Evolutionary conservation across 495 filamentous ascomycete species (phyloP).

Genomic region (Letharia lupina): DNA sequence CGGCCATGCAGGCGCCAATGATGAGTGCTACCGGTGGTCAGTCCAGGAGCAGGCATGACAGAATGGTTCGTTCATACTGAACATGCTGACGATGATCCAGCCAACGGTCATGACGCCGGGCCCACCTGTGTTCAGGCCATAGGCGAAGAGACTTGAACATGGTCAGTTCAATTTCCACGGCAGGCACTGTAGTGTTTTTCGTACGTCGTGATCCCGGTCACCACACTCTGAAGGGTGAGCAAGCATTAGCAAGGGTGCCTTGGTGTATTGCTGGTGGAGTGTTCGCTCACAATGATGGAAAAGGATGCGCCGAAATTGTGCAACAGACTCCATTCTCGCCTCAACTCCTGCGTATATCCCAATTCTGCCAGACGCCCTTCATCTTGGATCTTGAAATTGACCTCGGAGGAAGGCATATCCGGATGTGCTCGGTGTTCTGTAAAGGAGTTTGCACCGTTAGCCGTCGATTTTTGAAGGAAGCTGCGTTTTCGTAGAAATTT

Average conservation of each 20-base stretch:
- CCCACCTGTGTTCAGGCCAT: conserved; percentile 49
- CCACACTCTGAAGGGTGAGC: conserved; percentile 40
- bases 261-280: neutral
- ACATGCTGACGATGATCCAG: conserved; percentile 51
- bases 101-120: conserved; percentile 45
- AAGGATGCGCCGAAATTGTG: conserved; percentile 60
- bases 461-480: neutral
- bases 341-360: conserved; percentile 53
- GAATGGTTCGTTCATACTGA: conserved; percentile 26
- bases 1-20: conserved; percentile 52
- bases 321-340: conserved; percentile 49
- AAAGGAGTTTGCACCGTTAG: neutral
- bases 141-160: conserved; percentile 33
- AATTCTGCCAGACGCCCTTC: conserved; percentile 49
- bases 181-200: neutral
- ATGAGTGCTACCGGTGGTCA: conserved; percentile 34
- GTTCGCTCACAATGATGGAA: conserved; percentile 48
- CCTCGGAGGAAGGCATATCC: conserved; percentile 16
- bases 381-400: conserved; percentile 32
- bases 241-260: conserved; percentile 6
- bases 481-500: neutral
- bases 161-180: conserved; percentile 26
- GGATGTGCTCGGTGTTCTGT: neutral
- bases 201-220: conserved; percentile 51
- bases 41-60: neutral